Conservation (phyloP, 495 filamentous ascomycete species). For the Staphylotrichum longicolle region DNA sequence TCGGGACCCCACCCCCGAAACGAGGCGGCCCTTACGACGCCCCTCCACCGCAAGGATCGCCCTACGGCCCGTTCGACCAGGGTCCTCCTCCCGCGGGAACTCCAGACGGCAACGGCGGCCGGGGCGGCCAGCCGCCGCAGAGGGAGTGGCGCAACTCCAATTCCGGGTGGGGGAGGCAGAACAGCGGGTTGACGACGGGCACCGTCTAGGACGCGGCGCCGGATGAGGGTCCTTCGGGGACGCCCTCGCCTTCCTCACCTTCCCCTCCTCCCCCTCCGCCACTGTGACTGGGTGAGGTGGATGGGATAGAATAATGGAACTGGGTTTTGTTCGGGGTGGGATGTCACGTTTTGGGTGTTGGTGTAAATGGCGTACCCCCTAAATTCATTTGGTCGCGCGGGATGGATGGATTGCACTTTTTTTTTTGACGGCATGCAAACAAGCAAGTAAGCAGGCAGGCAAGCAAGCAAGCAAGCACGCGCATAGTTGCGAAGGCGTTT, state of each 20-base stretch:
- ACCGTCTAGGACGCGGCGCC: constrained; percentile 26
- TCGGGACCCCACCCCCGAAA: constrained; percentile 44
- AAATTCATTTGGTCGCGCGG: no score
- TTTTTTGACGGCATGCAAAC: no score
- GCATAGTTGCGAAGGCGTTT: constrained; percentile 20
- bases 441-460: not conserved
- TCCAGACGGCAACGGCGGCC: constrained; percentile 34
- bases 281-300: no score
- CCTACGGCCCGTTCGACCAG: constrained; percentile 31
- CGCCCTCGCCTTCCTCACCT: no score
- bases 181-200: constrained; percentile 37
- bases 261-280: no score
- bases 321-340: no score
- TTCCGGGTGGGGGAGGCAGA: constrained; percentile 44
- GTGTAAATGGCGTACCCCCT: no score
- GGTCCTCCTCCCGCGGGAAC: not conserved
- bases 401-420: no score
- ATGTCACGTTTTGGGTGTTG: no score
- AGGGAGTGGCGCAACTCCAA: constrained; percentile 53
- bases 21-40: constrained; percentile 41
- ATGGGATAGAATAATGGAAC: no score
- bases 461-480: not conserved
- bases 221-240: no score
- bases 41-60: constrained; percentile 25
- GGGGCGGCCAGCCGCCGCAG: constrained; percentile 38